A percentile compares a stretch with the other conserved stretches of the same genome.
These are phyloP conservation scores for Lactifluus piperatus DNA, from an alignment of 768 basidiomycete genomes.

Conservation along the genomic window DNA sequence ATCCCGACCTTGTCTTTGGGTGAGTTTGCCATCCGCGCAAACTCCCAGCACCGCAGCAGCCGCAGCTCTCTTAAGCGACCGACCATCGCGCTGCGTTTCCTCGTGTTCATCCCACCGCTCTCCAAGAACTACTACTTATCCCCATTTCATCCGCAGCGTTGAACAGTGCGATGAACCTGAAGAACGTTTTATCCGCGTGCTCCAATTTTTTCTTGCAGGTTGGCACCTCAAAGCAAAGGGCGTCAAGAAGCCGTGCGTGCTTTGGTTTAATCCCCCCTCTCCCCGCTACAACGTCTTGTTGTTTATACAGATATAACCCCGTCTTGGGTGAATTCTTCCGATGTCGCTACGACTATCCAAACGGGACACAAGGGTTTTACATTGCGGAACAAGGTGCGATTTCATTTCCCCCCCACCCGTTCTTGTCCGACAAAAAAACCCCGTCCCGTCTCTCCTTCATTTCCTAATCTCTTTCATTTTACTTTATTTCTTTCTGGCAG, in stretches of 20 bases:
- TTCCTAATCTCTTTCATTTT: too few relatives aligned
- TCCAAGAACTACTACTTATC: background rate
- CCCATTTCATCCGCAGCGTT: conserved; percentile 41
- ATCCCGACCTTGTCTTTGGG: conserved; percentile 97
- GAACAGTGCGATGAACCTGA: conserved; percentile 74
- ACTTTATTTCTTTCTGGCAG: conserved; percentile 32
- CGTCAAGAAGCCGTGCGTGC: conserved; percentile 91
- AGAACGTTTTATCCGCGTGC: conserved; percentile 83
- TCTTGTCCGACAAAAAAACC: background rate
- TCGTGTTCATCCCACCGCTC: background rate
- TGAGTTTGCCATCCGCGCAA: conserved; percentile 31
- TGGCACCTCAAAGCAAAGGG: conserved; percentile 99
- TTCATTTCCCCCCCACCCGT: background rate
- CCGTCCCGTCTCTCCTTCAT: background rate
- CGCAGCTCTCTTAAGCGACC: background rate
- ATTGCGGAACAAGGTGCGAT: conserved; percentile 86
- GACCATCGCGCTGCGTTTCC: background rate
- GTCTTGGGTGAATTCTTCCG: conserved; percentile 97
- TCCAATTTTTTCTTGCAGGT: conserved; percentile 94
- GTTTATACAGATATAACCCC: conserved; percentile 74
- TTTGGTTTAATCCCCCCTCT: conserved; percentile 18
- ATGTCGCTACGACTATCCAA: conserved; percentile 85
- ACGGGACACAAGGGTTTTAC: conserved; percentile 91
- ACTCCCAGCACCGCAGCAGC: background rate
- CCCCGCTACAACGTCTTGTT: background rate